phyloP scores from a whole-genome alignment of 331 rosid species.

The Stylosanthes scabra region DNA sequence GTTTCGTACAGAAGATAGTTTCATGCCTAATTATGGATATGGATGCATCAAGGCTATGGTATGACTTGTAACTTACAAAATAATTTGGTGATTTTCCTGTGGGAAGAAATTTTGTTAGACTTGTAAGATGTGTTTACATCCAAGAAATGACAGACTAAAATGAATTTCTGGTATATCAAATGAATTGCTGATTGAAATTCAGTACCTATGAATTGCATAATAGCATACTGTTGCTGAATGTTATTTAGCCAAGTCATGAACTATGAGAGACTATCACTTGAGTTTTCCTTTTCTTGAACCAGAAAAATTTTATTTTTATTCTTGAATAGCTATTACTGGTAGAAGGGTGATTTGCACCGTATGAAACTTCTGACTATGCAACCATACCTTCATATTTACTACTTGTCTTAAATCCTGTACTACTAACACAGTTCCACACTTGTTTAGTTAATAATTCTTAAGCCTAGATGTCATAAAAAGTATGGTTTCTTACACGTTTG shows the following conservation, averaged over 20 bases:
- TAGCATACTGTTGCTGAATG: conserved; percentile 8
- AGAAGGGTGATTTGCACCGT: not conserved
- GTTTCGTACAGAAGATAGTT: conserved; percentile 41
- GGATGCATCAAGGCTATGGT: conserved; percentile 49
- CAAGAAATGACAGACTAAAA: not conserved
- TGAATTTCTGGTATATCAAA: not conserved
- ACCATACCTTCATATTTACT: conserved; percentile 8
- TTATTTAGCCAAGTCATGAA: not conserved
- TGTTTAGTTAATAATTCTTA: conserved; percentile 7
- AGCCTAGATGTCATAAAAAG: conserved; percentile 6
- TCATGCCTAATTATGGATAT: conserved; percentile 47
- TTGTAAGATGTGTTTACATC: conserved; percentile 6
- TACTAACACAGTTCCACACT: not conserved
- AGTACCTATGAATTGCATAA: not conserved
- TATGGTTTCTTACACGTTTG: not conserved
- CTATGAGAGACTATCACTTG: not conserved
- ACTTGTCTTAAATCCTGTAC: conserved; percentile 6
- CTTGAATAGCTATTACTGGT: not conserved
- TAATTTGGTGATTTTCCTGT: conserved; percentile 39
- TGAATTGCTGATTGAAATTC: not conserved
- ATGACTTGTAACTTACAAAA: conserved; percentile 33
- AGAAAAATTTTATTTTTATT: not conserved
- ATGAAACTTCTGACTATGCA: not conserved
- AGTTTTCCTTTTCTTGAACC: not conserved
- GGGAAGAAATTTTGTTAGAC: not conserved